Percentiles rank a stretch among this genome's conserved stretches.
These are phyloP conservation scores for Achaetomiella virescens DNA, from an alignment of 495 filamentous ascomycete genomes.

Conservation along the genomic window DNA sequence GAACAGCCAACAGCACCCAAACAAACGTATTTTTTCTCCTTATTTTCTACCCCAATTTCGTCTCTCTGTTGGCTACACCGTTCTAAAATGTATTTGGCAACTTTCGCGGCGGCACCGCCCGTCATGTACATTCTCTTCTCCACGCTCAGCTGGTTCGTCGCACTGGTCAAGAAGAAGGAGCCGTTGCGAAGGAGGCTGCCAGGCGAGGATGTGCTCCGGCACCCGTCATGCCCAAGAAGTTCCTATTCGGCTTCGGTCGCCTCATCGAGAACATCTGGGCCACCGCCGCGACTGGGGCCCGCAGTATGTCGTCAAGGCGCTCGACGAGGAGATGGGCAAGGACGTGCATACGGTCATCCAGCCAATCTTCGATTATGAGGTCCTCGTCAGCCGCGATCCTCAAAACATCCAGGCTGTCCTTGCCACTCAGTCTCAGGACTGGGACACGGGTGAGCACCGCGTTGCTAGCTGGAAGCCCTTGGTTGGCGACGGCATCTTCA, in stretches of 20 bases:
- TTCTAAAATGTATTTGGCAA: too few relatives aligned
- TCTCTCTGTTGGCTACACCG: too few relatives aligned
- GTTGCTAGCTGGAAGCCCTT: constrained; percentile 46
- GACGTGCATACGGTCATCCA: constrained; percentile 19
- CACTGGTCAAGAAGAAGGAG: not conserved
- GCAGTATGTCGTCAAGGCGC: constrained; percentile 17
- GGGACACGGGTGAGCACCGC: constrained; percentile 47
- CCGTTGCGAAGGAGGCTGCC: not conserved
- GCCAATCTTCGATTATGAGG: constrained; percentile 25
- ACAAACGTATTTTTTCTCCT: too few relatives aligned
- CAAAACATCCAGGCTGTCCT: constrained; percentile 60
- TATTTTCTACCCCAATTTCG: too few relatives aligned
- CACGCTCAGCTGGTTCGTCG: not conserved
- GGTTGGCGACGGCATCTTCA: constrained; percentile 67
- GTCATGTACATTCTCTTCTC: not conserved
- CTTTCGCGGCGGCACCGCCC: not conserved
- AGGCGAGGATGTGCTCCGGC: constrained; percentile 9
- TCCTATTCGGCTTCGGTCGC: constrained; percentile 19
- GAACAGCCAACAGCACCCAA: too few relatives aligned
- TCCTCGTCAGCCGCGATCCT: constrained; percentile 51
- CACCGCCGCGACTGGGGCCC: constrained; percentile 12
- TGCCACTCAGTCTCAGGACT: constrained; percentile 55
- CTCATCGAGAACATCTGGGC: constrained; percentile 16
- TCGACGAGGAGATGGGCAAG: constrained; percentile 23
- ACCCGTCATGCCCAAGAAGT: constrained; percentile 15